A percentile compares a stretch with the other conserved stretches of the same genome.
Evolutionary conservation across 2,329 filamentous ascomycete genomes (phyloP).

Genomic region (Trichoderma harzianum): DNA sequence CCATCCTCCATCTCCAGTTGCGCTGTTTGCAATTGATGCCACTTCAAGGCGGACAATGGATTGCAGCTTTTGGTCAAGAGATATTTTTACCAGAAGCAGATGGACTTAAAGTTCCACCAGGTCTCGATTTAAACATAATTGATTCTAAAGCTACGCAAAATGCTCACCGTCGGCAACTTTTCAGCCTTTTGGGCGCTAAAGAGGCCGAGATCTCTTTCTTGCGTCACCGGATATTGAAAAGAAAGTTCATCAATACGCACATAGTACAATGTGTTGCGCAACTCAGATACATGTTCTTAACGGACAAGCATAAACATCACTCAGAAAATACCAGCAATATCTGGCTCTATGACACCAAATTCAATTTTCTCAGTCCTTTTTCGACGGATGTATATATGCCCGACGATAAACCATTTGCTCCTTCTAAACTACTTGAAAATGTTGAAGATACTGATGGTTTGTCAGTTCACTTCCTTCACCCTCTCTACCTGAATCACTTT

Average conservation of each 20-base stretch:
- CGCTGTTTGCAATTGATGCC: background rate
- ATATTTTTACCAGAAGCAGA: background rate
- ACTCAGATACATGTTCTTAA: background rate
- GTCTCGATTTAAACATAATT: background rate
- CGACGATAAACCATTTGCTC: background rate
- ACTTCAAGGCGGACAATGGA: background rate
- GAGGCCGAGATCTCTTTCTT: background rate
- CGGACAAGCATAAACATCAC: background rate
- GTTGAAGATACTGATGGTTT: background rate
- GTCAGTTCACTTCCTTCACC: background rate
- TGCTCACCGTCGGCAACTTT: background rate
- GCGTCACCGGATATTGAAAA: background rate
- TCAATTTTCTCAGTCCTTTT: too few species aligned
- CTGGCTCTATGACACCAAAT: background rate
- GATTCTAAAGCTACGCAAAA: background rate
- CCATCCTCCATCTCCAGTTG: background rate
- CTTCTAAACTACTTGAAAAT: background rate
- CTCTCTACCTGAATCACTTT: rapidly evolving
- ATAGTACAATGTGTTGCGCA: background rate
- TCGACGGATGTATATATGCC: background rate
- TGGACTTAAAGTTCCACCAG: background rate
- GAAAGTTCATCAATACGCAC: rapidly evolving
- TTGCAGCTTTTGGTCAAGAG: background rate
- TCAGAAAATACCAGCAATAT: background rate
- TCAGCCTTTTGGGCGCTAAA: background rate